phyloP scores from a whole-genome alignment of 2,329 filamentous ascomycete genomes.

The Colletotrichum noveboracense region DNA sequence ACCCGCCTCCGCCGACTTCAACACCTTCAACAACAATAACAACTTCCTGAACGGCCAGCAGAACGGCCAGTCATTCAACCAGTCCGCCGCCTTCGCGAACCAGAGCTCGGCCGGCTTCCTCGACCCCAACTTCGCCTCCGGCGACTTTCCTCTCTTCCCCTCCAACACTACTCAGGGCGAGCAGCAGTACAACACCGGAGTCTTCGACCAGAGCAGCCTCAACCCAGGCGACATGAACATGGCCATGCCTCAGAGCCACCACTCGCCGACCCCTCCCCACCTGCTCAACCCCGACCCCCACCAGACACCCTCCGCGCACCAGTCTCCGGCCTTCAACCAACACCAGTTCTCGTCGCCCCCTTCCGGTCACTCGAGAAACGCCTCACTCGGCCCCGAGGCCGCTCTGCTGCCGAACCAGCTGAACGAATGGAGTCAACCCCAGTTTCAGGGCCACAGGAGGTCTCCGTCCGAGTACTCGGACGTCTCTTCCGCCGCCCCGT shows the following conservation, averaged over 20 bases:
- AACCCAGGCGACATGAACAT: conserved; percentile 56
- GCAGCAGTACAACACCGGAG: conserved; percentile 65
- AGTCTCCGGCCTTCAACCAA: conserved; percentile 63
- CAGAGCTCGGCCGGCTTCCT: conserved; percentile 52
- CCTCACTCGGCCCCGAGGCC: conserved; percentile 62
- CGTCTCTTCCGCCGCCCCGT: conserved; percentile 83
- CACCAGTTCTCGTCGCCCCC: conserved; percentile 60
- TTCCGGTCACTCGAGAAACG: conserved; percentile 56
- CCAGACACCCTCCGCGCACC: conserved; percentile 53
- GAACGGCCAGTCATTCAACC: conserved; percentile 43
- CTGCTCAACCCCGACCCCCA: conserved; percentile 54
- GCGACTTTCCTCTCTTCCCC: conserved; percentile 71
- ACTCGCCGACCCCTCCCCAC: conserved; percentile 62
- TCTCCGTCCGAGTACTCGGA: conserved; percentile 92
- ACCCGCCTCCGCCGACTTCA: conserved; percentile 48
- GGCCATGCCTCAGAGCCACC: conserved; percentile 59
- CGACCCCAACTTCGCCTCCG: conserved; percentile 54
- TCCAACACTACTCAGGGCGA: conserved; percentile 46
- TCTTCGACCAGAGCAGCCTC: conserved; percentile 57
- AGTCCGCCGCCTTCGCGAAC: conserved; percentile 41
- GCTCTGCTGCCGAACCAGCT: conserved; percentile 60
- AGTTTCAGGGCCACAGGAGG: conserved; percentile 83
- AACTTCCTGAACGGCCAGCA: conserved; percentile 57
- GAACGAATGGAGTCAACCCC: conserved; percentile 57
- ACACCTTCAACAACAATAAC: conserved; percentile 49